Evolutionary conservation across 2,329 filamentous ascomycete genomes (phyloP), one percentile per base, ranked within the genome.

Genomic region (Neofusicoccum sp.): DNA sequence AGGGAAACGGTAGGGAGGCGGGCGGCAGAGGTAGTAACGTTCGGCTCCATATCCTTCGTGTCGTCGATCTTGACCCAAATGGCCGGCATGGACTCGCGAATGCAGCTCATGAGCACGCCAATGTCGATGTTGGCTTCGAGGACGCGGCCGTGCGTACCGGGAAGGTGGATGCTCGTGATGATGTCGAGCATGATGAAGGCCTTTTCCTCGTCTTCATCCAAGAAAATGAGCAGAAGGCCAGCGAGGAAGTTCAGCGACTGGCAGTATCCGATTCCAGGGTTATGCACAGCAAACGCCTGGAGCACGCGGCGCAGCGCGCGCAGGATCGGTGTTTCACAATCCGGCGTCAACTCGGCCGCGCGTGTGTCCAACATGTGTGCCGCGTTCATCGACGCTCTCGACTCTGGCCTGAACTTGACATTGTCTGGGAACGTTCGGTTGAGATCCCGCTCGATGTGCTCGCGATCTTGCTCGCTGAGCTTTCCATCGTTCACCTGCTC

Each of bases 361-460:
- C 33, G 33, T 26, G 48, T 62, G 57, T 60, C 56, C 34, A 57
- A 43, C 51, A 45, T 48, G 41, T 49, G 58, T 8, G 51, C 43
- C 6, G 70, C 62, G 56, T 71, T 69, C 34, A 67, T 69, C 1
- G 70, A 70, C n/a, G 71, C 70, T 1, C 64, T 61, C n/a, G 65
- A 60, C 67, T 83, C 77, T 6, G 91, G 89, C 69, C 95, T 95
- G 78, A 97, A 98, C 65, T 86, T 87, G 60, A 96, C 83, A 68
- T 98, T 97, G 77, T 98, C 93, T 0, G 93, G 93, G 69, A 97
- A 98, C 0, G 93, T 97, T 41, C 93, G 86, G 76, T 97, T 90
- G 24, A 98, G 80, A 74, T 98, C 93, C 49, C 93, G 87, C 77
- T 98, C 93, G 68, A 98, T 96, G 53, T 93, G 89, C 70, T 98